Conservation (phyloP, 805 yeast species). For the Candida orba region DNA sequence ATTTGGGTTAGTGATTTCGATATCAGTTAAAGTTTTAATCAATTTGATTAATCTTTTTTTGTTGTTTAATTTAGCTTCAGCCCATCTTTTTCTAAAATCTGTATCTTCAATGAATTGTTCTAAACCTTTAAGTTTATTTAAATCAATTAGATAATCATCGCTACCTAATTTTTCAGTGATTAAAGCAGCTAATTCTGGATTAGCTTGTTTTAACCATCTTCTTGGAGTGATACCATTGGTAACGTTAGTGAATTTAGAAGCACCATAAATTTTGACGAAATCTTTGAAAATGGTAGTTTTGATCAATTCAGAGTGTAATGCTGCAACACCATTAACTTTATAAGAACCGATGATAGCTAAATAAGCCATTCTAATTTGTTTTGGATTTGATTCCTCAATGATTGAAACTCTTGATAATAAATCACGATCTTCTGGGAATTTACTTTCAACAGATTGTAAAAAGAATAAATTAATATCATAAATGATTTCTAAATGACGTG, state of each 20-base stretch:
- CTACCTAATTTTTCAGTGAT: conserved; percentile 67
- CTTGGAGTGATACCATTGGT: conserved; percentile 96
- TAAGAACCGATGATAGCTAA: conserved; percentile 90
- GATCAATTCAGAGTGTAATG: conserved; percentile 85
- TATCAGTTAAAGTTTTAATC: conserved; percentile 54
- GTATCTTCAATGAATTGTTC: conserved; percentile 62
- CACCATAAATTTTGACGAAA: conserved; percentile 77
- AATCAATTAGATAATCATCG: conserved; percentile 60
- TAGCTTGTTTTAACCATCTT: conserved; percentile 93
- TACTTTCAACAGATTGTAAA: conserved; percentile 64
- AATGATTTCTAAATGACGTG: conserved; percentile 86
- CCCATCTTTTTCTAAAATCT: conserved; percentile 66
- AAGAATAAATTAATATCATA: conserved; percentile 78
- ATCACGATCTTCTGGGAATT: conserved; percentile 65
- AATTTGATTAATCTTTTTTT: conserved; percentile 60
- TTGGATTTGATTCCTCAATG: conserved; percentile 75
- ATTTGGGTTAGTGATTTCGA: conserved; percentile 53
- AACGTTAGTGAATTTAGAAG: conserved; percentile 80
- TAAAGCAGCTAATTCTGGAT: conserved; percentile 69
- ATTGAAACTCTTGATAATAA: conserved; percentile 68
- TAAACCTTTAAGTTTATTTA: conserved; percentile 58
- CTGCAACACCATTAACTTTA: conserved; percentile 94
- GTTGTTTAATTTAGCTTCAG: conserved; percentile 58
- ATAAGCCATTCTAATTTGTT: conserved; percentile 87
- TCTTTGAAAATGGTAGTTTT: conserved; percentile 86